phyloP scores from a whole-genome alignment of 2,329 filamentous ascomycete species.

The Nemania sp. region DNA sequence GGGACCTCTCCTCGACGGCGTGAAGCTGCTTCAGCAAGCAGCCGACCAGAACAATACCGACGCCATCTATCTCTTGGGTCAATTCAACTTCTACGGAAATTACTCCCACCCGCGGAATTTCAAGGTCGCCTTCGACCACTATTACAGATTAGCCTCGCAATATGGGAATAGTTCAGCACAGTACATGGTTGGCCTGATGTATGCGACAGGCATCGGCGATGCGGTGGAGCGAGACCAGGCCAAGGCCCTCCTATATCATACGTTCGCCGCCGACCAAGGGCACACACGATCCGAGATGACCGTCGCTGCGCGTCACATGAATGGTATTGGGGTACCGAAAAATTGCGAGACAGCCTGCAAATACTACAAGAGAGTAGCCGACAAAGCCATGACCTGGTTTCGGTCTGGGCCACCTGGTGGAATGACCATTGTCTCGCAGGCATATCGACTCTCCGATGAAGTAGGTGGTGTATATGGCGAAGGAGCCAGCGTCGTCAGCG shows the following conservation, averaged over 20 bases:
- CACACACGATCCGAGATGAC: constrained; percentile 92
- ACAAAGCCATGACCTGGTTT: constrained; percentile 88
- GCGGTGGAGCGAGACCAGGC: constrained; percentile 85
- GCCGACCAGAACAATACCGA: constrained; percentile 69
- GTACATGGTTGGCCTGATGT: constrained; percentile 94
- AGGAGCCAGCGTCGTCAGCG: constrained; percentile 87
- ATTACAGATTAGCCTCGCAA: constrained; percentile 73
- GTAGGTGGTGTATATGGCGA: constrained; percentile 92
- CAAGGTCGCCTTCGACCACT: constrained; percentile 76
- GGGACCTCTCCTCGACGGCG: constrained; percentile 53
- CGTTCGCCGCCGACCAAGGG: constrained; percentile 83
- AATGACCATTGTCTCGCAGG: constrained; percentile 73
- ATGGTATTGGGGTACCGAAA: constrained; percentile 81
- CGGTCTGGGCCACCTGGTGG: constrained; percentile 90
- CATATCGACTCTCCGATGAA: constrained; percentile 87
- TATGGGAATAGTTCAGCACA: constrained; percentile 91
- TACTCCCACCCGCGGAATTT: constrained; percentile 86
- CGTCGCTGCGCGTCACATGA: constrained; percentile 80
- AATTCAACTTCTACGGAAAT: constrained; percentile 97
- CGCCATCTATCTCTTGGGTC: constrained; percentile 84
- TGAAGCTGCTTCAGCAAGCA: constrained; percentile 56
- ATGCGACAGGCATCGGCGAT: constrained; percentile 86
- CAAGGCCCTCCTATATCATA: constrained; percentile 90
- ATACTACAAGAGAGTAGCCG: constrained; percentile 91
- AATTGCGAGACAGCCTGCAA: constrained; percentile 83